Percentiles rank a stretch among this genome's conserved stretches.
Conservation (phyloP, 306 rosid genomes). For the Astragalus glycyphyllos region DNA sequence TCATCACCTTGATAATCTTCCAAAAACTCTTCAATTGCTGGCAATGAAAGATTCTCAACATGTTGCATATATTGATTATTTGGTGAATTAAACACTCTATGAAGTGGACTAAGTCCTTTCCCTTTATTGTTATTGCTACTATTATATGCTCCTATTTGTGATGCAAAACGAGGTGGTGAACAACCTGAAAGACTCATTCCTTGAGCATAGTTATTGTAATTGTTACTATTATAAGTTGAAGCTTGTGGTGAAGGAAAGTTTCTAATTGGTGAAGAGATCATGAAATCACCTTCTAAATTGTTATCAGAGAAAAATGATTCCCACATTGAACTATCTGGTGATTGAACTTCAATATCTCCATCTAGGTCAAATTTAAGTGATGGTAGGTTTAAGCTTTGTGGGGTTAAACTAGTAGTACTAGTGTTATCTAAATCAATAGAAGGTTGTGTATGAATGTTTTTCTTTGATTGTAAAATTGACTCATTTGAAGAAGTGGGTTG, state of each 20-base stretch:
- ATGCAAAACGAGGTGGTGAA: constrained; percentile 72
- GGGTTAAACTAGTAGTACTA: constrained; percentile 52
- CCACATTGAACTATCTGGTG: constrained; percentile 85
- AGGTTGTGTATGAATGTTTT: constrained; percentile 36
- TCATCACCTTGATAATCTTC: constrained; percentile 64
- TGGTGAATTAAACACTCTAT: constrained; percentile 74
- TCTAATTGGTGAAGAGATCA: constrained; percentile 85
- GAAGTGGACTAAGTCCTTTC: constrained; percentile 88
- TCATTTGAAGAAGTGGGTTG: constrained; percentile 57
- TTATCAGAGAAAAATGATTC: constrained; percentile 82
- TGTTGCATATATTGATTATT: constrained; percentile 71
- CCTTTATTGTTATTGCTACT: constrained; percentile 77
- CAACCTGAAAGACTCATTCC: constrained; percentile 63
- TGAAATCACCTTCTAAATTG: constrained; percentile 74
- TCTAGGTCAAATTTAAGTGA: constrained; percentile 68
- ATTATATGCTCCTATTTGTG: constrained; percentile 64
- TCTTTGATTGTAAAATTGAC: constrained; percentile 53
- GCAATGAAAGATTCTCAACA: constrained; percentile 59
- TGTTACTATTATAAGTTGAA: constrained; percentile 42
- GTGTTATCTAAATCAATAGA: constrained; percentile 51
- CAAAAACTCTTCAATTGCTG: constrained; percentile 73
- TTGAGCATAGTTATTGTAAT: constrained; percentile 60
- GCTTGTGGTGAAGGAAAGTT: constrained; percentile 66
- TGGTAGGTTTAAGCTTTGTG: constrained; percentile 73
- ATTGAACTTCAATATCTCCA: constrained; percentile 77